A percentile compares a stretch with the other conserved stretches of the same genome.
Evolutionary conservation across 2,329 filamentous ascomycete species (phyloP).

Genomic region (Diaporthe sp.): DNA sequence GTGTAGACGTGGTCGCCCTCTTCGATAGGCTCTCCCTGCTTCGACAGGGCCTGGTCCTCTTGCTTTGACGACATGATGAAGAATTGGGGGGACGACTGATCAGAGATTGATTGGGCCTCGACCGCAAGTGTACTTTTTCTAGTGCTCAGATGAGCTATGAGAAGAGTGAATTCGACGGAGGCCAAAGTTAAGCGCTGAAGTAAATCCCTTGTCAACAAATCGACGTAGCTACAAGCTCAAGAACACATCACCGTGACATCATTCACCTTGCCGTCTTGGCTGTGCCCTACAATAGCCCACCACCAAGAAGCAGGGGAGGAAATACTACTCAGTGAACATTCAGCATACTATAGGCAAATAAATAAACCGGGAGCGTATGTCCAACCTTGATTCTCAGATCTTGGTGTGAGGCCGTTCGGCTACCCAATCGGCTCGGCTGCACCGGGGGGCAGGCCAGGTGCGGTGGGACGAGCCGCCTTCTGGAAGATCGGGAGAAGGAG

Average conservation of each 20-base stretch:
- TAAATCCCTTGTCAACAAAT: neutral
- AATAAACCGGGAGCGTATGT: neutral
- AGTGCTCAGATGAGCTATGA: too few relatives aligned
- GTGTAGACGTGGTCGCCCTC: neutral
- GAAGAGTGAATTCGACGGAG: neutral
- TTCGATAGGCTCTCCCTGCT: neutral
- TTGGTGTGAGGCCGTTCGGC: neutral
- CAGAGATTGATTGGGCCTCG: neutral
- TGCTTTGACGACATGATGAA: neutral
- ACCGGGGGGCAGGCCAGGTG: neutral
- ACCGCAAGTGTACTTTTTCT: neutral
- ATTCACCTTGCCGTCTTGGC: neutral
- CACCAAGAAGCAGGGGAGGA: neutral
- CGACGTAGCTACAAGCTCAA: neutral
- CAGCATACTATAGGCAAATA: too few relatives aligned
- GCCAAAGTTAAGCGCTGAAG: neutral
- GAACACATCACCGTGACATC: neutral
- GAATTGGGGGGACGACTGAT: neutral
- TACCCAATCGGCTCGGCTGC: neutral
- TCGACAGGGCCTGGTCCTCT: neutral
- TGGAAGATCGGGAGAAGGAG: neutral
- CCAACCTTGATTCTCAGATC: neutral
- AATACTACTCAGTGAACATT: too few relatives aligned
- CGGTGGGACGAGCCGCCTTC: neutral
- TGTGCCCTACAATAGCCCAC: neutral